Evolutionary conservation across 2,329 filamentous ascomycete genomes (phyloP).

Genomic region (Epichloe coenophiala): DNA sequence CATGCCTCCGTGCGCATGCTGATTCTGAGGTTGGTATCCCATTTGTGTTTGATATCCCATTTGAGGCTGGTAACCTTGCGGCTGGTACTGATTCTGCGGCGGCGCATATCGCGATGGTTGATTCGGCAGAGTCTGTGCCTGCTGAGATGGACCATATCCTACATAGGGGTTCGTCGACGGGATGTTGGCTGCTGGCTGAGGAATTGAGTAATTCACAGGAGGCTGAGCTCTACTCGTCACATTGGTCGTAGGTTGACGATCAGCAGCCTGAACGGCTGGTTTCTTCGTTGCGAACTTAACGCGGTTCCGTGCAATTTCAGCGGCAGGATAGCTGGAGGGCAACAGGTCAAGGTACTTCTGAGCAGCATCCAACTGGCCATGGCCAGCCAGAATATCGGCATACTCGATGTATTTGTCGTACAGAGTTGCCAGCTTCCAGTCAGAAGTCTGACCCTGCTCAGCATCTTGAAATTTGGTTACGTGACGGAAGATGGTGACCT

Average conservation of each 20-base stretch:
- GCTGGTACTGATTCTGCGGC: constrained; percentile 23
- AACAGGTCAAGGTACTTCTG: constrained; percentile 86
- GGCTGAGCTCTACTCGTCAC: constrained; percentile 13
- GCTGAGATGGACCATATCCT: constrained; percentile 7
- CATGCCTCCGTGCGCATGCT: constrained; percentile 24
- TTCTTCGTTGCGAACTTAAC: constrained; percentile 69
- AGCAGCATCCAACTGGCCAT: constrained; percentile 75
- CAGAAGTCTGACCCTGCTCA: constrained; percentile 56
- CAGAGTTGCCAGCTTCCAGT: constrained; percentile 78
- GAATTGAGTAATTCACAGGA: constrained; percentile 33
- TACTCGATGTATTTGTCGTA: constrained; percentile 97
- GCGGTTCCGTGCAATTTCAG: constrained; percentile 73
- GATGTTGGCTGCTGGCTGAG: constrained; percentile 21
- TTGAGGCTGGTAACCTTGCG: constrained; percentile 8
- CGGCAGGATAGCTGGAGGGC: constrained; percentile 69
- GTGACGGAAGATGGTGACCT: constrained; percentile 91
- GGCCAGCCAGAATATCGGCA: constrained; percentile 82
- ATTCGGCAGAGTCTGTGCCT: constrained; percentile 15
- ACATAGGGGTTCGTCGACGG: constrained; percentile 18
- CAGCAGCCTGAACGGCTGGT: constrained; percentile 14
- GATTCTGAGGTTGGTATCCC: constrained; percentile 39
- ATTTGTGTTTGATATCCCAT: constrained; percentile 2
- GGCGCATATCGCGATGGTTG: constrained; percentile 24
- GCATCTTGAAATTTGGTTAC: constrained; percentile 82
- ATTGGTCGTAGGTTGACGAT: constrained; percentile 10